A percentile compares a stretch with the other conserved stretches of the same genome.
phyloP scores from a whole-genome alignment of 805 yeast genomes.

The Maudiozyma saulgeensis region DNA sequence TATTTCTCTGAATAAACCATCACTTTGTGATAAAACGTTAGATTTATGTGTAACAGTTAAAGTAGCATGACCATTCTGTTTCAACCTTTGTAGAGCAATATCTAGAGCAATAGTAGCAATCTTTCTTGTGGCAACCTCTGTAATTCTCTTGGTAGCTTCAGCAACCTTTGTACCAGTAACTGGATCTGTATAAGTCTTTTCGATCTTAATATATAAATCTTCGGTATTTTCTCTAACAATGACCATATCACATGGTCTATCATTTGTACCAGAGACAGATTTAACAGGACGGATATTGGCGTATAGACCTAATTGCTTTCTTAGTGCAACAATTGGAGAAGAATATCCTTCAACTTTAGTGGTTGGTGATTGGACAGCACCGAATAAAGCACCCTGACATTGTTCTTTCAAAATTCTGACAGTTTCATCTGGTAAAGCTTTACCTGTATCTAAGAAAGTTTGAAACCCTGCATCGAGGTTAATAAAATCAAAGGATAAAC shows the following conservation, averaged over 20 bases:
- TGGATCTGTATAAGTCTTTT: slow-evolving; percentile 52
- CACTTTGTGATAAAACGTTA: slow-evolving; percentile 83
- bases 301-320: slow-evolving; percentile 88
- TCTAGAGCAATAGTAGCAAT: slow-evolving; percentile 89
- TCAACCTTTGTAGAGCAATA: slow-evolving; percentile 84
- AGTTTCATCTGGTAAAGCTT: slow-evolving; percentile 90
- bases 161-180: slow-evolving; percentile 84
- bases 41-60: slow-evolving; percentile 93
- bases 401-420: slow-evolving; percentile 63
- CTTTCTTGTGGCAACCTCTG: slow-evolving; percentile 75
- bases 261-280: slow-evolving; percentile 66
- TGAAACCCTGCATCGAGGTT: slow-evolving; percentile 92
- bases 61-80: slow-evolving; percentile 52
- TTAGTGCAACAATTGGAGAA: slow-evolving; percentile 96
- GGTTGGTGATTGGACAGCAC: slow-evolving; percentile 94
- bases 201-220: slow-evolving; percentile 93
- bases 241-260: slow-evolving; percentile 91
- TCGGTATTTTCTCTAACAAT: slow-evolving; percentile 98
- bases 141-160: slow-evolving; percentile 94
- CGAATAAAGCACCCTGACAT: slow-evolving; percentile 96
- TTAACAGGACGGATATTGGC: slow-evolving; percentile 98
- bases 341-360: slow-evolving; percentile 93
- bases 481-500: slow-evolving; percentile 74
- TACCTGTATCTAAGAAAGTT: slow-evolving; percentile 87
- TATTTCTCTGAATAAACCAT: slow-evolving; percentile 93